Evolutionary conservation across 176 grass and related monocot species (phyloP).

Genomic region (Saccharum officinarum): DNA sequence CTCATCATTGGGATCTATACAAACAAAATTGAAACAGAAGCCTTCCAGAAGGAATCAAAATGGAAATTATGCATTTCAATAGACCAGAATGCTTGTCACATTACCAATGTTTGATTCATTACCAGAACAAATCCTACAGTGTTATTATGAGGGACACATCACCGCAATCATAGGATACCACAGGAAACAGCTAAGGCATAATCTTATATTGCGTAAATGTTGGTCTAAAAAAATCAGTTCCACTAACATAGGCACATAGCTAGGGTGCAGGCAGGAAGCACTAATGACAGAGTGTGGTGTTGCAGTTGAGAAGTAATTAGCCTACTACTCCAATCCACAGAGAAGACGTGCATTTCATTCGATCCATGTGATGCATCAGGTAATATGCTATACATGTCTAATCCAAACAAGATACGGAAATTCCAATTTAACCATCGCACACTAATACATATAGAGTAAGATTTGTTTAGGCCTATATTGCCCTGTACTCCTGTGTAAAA

Average conservation of each 20-base stretch:
- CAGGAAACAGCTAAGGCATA: not conserved
- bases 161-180: not conserved
- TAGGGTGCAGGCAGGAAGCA: not conserved
- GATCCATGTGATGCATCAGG: conserved; percentile 7
- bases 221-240: conserved; percentile 4
- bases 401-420: conserved; percentile 4
- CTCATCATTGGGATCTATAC: not conserved
- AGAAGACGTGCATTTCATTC: not conserved
- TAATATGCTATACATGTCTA: conserved; percentile 3
- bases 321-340: not conserved
- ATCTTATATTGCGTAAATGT: not conserved
- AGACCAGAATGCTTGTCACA: not conserved
- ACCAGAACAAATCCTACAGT: not conserved
- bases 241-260: not conserved
- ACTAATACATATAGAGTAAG: conserved; percentile 7
- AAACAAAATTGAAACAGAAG: not conserved
- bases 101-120: not conserved
- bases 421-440: not conserved
- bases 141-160: not conserved
- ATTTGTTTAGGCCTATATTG: not conserved
- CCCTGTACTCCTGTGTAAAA: not conserved
- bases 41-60: not conserved
- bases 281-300: not conserved
- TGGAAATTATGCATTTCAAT: not conserved
- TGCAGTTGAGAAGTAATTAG: not conserved